These are phyloP conservation scores for Rhododendron ferrugineum DNA, from an alignment of 148 eudicot genomes.

Conservation along the genomic window DNA sequence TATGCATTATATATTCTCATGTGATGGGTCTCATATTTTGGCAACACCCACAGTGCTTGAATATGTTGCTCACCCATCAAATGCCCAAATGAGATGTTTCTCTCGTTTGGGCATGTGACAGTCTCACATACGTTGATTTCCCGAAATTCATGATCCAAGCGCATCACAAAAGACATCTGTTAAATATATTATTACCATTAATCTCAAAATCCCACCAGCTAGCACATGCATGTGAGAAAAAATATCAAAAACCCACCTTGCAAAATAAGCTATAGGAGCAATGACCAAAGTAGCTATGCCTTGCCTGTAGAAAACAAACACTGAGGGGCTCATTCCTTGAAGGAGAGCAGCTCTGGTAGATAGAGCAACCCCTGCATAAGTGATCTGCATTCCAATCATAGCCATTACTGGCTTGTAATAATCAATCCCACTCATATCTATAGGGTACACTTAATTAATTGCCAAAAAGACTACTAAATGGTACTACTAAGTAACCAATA, in stretches of 20 bases:
- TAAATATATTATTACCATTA: not conserved
- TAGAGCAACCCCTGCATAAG: conserved; percentile 39
- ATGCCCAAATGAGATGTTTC: not conserved
- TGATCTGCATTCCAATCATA: conserved; percentile 44
- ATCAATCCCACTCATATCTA: conserved; percentile 26
- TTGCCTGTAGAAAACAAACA: conserved; percentile 68
- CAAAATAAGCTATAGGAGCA: conserved; percentile 48
- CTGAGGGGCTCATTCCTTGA: conserved; percentile 59
- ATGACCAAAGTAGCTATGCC: conserved; percentile 46
- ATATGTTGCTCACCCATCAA: not conserved
- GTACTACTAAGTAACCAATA: not conserved
- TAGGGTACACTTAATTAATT: not conserved
- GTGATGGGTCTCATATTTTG: not conserved
- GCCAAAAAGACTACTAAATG: not conserved
- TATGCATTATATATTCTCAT: not conserved
- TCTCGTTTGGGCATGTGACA: not conserved
- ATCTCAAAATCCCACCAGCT: not conserved
- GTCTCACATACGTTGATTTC: not conserved
- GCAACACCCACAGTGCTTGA: not conserved
- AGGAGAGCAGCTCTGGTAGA: conserved; percentile 57
- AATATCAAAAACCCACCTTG: conserved; percentile 22
- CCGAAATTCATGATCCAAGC: not conserved
- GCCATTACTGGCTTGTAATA: conserved; percentile 42
- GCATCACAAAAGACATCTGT: not conserved
- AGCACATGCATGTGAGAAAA: not conserved